These are phyloP conservation scores for Medicago arabica DNA, from an alignment of 306 rosid species.

Conservation along the genomic window DNA sequence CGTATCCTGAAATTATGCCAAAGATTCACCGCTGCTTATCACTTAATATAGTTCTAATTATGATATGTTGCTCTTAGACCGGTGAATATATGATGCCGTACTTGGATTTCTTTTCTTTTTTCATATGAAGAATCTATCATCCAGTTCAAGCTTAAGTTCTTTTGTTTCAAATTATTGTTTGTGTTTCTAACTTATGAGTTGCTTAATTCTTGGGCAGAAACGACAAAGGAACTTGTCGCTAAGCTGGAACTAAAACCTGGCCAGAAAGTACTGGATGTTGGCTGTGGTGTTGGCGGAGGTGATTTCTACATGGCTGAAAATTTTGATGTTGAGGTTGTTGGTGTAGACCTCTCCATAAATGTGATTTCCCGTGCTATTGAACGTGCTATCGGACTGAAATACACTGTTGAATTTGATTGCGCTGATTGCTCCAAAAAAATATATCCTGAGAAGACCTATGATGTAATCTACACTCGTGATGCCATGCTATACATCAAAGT, in stretches of 20 bases:
- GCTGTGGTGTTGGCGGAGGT: constrained; percentile 97
- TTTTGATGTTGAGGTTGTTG: constrained; percentile 84
- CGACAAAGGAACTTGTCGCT: constrained; percentile 82
- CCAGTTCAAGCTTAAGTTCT: neutral
- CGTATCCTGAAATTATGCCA: neutral
- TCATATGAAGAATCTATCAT: neutral
- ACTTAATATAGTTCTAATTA: neutral
- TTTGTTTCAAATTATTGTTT: constrained; percentile 12
- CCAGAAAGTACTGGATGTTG: constrained; percentile 91
- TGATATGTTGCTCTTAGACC: neutral
- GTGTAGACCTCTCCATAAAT: constrained; percentile 89
- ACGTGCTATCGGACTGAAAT: constrained; percentile 79
- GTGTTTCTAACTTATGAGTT: constrained; percentile 22
- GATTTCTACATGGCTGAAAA: constrained; percentile 93
- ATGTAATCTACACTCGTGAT: constrained; percentile 86
- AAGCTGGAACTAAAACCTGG: constrained; percentile 80
- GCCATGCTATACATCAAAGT: constrained; percentile 88
- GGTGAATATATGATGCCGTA: neutral
- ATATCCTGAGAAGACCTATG: constrained; percentile 73
- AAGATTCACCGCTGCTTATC: neutral
- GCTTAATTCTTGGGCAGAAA: constrained; percentile 60
- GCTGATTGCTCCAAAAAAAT: constrained; percentile 84
- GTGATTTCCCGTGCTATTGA: constrained; percentile 94
- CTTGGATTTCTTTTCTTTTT: neutral
- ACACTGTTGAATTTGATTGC: constrained; percentile 83